A percentile compares a stretch with the other conserved stretches of the same genome.
phyloP scores from a whole-genome alignment of 1,284 basidiomycete species.

The Ceratobasidium sp. region DNA sequence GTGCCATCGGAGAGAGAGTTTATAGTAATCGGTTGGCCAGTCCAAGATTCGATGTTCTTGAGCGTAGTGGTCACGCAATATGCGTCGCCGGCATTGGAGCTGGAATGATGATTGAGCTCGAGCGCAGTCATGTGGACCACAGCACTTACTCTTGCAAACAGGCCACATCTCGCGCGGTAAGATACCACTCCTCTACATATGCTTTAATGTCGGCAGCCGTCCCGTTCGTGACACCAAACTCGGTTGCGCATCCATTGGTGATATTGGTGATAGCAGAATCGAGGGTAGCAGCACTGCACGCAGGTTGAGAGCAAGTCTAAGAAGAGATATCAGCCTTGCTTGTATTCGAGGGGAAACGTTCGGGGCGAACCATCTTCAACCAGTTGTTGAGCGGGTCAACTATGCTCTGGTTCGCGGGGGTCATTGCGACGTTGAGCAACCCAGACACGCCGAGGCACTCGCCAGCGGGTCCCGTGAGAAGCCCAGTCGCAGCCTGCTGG shows the following conservation, averaged over 20 bases:
- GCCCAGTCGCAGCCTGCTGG: neutral
- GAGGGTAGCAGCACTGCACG: neutral
- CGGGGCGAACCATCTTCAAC: neutral
- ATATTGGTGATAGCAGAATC: neutral
- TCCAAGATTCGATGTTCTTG: neutral
- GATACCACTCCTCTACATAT: neutral
- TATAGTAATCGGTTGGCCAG: neutral
- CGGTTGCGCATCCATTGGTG: neutral
- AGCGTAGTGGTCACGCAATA: slow-evolving; percentile 18
- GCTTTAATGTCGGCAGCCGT: neutral
- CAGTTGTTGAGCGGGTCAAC: neutral
- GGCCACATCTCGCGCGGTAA: neutral
- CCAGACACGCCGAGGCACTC: neutral
- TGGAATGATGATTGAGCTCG: neutral
- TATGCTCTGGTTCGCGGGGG: neutral
- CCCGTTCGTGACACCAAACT: neutral
- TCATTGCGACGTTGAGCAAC: neutral
- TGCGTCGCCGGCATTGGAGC: neutral
- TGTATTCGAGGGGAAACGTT: neutral
- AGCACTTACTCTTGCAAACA: slow-evolving; percentile 6
- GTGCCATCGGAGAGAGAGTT: neutral
- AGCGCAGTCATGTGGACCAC: neutral
- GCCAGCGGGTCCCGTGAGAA: neutral
- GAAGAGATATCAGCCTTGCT: neutral
- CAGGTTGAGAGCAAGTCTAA: slow-evolving; percentile 7